Conservation (phyloP, 2,329 filamentous ascomycete genomes). For the Paraphaeosphaeria sporulosa region DNA sequence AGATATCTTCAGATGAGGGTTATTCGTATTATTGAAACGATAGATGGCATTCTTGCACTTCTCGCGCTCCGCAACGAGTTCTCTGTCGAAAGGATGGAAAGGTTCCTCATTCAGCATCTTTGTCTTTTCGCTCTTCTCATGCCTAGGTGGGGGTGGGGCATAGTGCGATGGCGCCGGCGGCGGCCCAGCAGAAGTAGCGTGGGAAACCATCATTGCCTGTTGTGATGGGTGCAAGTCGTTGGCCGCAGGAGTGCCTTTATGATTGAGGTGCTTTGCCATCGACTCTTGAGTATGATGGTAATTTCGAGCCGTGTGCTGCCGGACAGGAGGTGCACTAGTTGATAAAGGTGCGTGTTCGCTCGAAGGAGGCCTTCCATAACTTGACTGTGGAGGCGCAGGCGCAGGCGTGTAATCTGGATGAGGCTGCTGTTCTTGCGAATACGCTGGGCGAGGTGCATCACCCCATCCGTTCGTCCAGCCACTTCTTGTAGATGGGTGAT, state of each 20-base stretch:
- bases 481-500: conserved; percentile 34
- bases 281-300: conserved; percentile 42
- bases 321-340: conserved; percentile 26
- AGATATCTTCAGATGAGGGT: conserved; percentile 72
- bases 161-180: conserved; percentile 33
- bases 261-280: conserved; percentile 36
- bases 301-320: conserved; percentile 39
- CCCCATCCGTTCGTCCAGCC: conserved; percentile 34
- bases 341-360: conserved; percentile 32
- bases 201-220: conserved; percentile 28
- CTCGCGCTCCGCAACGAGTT: conserved; percentile 83
- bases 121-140: conserved; percentile 75
- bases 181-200: conserved; percentile 27
- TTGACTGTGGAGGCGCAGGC: conserved; percentile 20
- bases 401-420: conserved; percentile 34
- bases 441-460: conserved; percentile 32
- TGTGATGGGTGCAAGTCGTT: conserved; percentile 49
- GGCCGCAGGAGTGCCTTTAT: conserved; percentile 27
- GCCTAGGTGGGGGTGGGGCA: conserved; percentile 25
- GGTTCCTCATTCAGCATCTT: conserved; percentile 84
- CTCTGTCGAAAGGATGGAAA: conserved; percentile 81
- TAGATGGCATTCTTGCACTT: conserved; percentile 82
- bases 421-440: conserved; percentile 29
- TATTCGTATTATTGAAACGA: conserved; percentile 85
- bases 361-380: conserved; percentile 30